A percentile compares a stretch with the other conserved stretches of the same genome.
These are phyloP conservation scores for Chytridium lagenaria DNA, from an alignment of 371 early-diverging fungal genomes.

Conservation along the genomic window DNA sequence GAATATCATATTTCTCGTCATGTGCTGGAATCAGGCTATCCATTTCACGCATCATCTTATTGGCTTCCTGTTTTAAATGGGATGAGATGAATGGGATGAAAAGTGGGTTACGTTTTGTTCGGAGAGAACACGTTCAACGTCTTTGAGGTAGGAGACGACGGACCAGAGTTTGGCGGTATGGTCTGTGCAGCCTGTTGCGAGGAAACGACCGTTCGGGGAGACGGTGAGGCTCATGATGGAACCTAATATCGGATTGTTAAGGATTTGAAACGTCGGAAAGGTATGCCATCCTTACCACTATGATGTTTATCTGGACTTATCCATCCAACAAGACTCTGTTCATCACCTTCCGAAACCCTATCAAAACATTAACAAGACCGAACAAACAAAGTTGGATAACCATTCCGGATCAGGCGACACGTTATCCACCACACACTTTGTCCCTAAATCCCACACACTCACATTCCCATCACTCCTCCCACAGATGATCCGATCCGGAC, in stretches of 20 bases:
- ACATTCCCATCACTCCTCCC: conserved; percentile 56
- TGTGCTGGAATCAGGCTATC: conserved; percentile 42
- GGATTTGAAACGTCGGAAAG: too few species aligned
- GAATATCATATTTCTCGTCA: conserved; percentile 47
- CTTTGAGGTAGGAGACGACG: conserved; percentile 54
- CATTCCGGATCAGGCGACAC: conserved; percentile 59
- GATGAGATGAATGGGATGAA: background rate
- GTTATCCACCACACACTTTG: conserved; percentile 45
- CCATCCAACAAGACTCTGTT: conserved; percentile 49
- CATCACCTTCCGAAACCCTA: conserved; percentile 34
- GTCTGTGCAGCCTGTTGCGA: conserved; percentile 56
- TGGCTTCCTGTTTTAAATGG: conserved; percentile 23
- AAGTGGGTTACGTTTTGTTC: conserved; percentile 39
- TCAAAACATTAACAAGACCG: too few species aligned
- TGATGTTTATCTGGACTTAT: conserved; percentile 48
- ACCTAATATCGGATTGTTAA: conserved; percentile 39
- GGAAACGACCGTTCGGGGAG: conserved; percentile 49
- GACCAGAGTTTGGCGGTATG: conserved; percentile 63
- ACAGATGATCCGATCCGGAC: conserved; percentile 45
- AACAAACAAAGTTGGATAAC: conserved; percentile 25
- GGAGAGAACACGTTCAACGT: conserved; percentile 41
- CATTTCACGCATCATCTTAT: conserved; percentile 17
- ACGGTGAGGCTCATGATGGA: conserved; percentile 50
- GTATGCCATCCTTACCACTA: conserved; percentile 38
- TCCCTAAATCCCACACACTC: conserved; percentile 51